Evolutionary conservation across 2,329 filamentous ascomycete genomes (phyloP).

Genomic region (Alternaria dauci): DNA sequence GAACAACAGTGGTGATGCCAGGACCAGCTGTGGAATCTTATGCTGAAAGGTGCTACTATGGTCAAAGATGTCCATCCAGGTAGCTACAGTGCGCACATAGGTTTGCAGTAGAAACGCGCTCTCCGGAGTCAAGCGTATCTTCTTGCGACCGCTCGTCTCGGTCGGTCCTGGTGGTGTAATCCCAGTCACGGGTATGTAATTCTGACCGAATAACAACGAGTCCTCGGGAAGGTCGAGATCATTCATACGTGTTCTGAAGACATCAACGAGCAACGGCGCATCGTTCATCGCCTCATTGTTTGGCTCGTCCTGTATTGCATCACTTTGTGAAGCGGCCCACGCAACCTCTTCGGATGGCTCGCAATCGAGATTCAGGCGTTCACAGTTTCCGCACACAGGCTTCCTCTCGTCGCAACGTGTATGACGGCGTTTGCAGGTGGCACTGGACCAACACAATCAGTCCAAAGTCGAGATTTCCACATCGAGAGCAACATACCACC

Average conservation of each 20-base stretch:
- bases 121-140: slow-evolving; percentile 36
- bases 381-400: slow-evolving; percentile 45
- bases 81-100: slow-evolving; percentile 44
- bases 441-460: slow-evolving; percentile 20
- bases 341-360: slow-evolving; percentile 34
- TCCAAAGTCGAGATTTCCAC: not conserved
- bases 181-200: slow-evolving; percentile 17
- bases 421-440: slow-evolving; percentile 47
- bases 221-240: slow-evolving; percentile 30
- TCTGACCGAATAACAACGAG: slow-evolving; percentile 18
- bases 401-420: slow-evolving; percentile 47
- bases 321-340: slow-evolving; percentile 14
- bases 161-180: slow-evolving; percentile 21
- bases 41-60: slow-evolving; percentile 43
- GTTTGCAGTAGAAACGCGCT: slow-evolving; percentile 44
- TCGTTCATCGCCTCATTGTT: not conserved
- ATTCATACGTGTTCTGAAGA: slow-evolving; percentile 37
- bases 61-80: slow-evolving; percentile 49
- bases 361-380: slow-evolving; percentile 40
- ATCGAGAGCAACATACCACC: slow-evolving; percentile 8
- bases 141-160: slow-evolving; percentile 3
- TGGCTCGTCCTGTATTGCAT: slow-evolving; percentile 7
- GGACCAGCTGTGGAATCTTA: slow-evolving; percentile 36
- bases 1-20: slow-evolving; percentile 43
- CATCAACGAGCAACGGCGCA: slow-evolving; percentile 25